Percentiles rank a stretch among this genome's conserved stretches.
phyloP scores from a whole-genome alignment of 768 basidiomycete genomes.

The Leccinum broughii region DNA sequence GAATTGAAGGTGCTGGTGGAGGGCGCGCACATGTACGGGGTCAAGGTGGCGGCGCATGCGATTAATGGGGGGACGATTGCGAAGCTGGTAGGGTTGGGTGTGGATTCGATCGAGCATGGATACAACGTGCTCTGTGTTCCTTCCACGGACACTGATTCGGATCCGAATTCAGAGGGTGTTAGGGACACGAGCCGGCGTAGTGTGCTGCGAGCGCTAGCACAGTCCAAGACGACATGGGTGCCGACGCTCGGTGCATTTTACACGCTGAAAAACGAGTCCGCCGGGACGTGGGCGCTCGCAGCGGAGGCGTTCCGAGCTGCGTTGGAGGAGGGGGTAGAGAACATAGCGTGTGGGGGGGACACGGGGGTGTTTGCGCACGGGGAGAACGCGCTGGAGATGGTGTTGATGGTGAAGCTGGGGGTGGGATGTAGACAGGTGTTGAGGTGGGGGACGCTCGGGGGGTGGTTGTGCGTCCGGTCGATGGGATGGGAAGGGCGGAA shows the following conservation, averaged over 20 bases:
- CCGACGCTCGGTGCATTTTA: constrained; percentile 59
- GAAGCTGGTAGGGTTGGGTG: constrained; percentile 27
- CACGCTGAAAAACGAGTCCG: constrained; percentile 25
- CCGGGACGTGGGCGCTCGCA: constrained; percentile 39
- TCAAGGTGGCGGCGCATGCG: constrained; percentile 61
- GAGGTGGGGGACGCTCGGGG: constrained; percentile 58
- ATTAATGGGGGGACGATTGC: constrained; percentile 36
- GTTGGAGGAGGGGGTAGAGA: constrained; percentile 42
- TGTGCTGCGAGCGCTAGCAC: constrained; percentile 22
- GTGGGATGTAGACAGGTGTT: constrained; percentile 54
- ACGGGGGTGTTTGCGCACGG: constrained; percentile 66
- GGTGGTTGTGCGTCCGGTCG: constrained; percentile 56
- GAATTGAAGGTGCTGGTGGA: constrained; percentile 52
- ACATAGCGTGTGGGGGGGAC: constrained; percentile 63
- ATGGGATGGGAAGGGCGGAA: constrained; percentile 44
- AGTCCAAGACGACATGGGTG: constrained; percentile 46
- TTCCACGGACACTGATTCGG: neutral
- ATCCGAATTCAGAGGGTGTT: neutral
- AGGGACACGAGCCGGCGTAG: constrained; percentile 10
- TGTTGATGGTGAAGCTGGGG: constrained; percentile 58
- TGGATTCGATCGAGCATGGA: constrained; percentile 64
- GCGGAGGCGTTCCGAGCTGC: constrained; percentile 45
- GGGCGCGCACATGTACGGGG: constrained; percentile 50
- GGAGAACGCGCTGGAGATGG: constrained; percentile 58
- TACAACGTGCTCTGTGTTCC: constrained; percentile 21